Evolutionary conservation across 441 rosid species (phyloP), one percentile per base, ranked within the genome.

Genomic region (Cnidoscolus chayamansa): DNA sequence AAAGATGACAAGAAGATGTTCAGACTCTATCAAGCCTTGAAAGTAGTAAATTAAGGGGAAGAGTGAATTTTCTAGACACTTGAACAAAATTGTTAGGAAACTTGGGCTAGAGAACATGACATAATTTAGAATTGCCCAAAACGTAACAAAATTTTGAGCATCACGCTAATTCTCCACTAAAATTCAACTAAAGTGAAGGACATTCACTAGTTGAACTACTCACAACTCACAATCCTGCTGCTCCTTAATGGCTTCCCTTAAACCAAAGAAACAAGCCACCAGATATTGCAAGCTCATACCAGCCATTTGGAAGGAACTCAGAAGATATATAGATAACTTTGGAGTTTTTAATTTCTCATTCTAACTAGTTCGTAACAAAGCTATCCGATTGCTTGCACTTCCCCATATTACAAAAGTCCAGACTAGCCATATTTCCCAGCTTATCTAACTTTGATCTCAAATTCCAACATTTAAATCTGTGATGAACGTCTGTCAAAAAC

Each of bases 21-120:
- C 40, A 58, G 50, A 59, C 57, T 59, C 30, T 74, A 68, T 50
- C 30, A 30, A 56, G 73, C 55, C 61, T 75, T 79, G 51, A 37
- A 25, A 67, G 32, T 35, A 53, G 7, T n/a, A 68, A 19, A 68
- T 37, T 61, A 7, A 61, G 10, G 25, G 70, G 30, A 20, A 55
- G 43, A 12, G 10, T 15, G 35, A 63, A 63, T 7, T n/a, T 56
- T 17, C 63, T 4, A 68, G 72, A 58, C 43, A 40, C 20, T 51
- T 32, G 19, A 70, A 30, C 19, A 43, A 0, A 49, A 48, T 20
- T 19, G 48, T 58, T 25, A 58, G 19, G 37, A 69, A 43, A 13
- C 40, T 57, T 45, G 2, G 37, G 17, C 25, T 7, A 25, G 13
- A 69, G 16, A 35, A 19, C 10, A n/a, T 2, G 13, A 8, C 35